phyloP scores from a whole-genome alignment of 1,139 yeast species.

The Geotrichum reessii region DNA sequence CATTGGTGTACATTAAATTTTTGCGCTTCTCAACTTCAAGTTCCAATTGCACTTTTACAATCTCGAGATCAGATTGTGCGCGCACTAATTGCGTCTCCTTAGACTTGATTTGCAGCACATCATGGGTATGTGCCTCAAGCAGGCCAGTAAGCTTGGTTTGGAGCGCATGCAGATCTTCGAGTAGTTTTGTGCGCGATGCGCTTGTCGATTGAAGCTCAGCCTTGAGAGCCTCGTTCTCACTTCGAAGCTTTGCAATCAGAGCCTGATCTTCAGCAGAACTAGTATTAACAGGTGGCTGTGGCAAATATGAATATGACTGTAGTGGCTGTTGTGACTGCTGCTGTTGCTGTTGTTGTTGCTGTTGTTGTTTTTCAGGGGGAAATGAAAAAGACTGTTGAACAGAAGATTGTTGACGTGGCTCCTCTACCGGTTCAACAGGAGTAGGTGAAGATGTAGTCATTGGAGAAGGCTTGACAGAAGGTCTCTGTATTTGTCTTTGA shows the following conservation, averaged over 20 bases:
- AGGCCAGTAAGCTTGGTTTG: constrained; percentile 38
- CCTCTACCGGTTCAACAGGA: neutral
- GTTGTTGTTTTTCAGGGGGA: neutral
- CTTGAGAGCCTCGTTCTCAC: constrained; percentile 40
- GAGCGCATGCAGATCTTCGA: constrained; percentile 42
- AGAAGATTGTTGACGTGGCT: neutral
- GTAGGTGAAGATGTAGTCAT: neutral
- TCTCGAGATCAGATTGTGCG: constrained; percentile 54
- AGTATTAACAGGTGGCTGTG: constrained; percentile 11
- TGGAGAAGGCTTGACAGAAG: neutral
- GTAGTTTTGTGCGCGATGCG: constrained; percentile 25
- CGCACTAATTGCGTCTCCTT: constrained; percentile 62
- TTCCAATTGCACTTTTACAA: neutral
- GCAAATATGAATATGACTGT: neutral
- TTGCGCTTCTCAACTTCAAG: neutral
- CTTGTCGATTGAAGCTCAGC: neutral
- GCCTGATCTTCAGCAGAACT: constrained; percentile 34
- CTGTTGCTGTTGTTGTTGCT: neutral
- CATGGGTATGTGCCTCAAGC: constrained; percentile 48
- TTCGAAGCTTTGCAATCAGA: constrained; percentile 49
- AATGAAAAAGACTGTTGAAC: neutral
- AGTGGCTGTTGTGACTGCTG: neutral
- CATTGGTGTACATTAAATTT: neutral
- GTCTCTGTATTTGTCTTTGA: neutral
- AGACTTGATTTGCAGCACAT: constrained; percentile 51